Evolutionary conservation across 164 flowering plant species (phyloP).

Genomic region (Kingdonia uniflora): DNA sequence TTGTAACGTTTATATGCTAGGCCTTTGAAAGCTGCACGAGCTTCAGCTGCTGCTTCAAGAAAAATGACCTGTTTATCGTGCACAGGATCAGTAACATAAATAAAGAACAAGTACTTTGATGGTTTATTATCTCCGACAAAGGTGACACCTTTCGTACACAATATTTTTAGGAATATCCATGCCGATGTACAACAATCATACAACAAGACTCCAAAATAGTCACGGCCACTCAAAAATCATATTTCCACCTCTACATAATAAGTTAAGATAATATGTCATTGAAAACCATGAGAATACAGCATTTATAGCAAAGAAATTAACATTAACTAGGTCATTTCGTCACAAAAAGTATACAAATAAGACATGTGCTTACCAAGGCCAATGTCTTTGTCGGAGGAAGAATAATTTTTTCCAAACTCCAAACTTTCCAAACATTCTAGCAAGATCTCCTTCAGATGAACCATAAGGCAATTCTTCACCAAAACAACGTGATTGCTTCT

Average conservation of each 20-base stretch:
- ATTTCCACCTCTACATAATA: too few species aligned
- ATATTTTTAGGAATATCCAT: too few species aligned
- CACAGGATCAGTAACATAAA: neutral
- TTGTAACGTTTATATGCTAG: slow-evolving; percentile 80
- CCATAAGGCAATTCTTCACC: slow-evolving; percentile 89
- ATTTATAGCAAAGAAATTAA: too few species aligned
- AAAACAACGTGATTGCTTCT: slow-evolving; percentile 81
- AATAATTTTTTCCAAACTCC: slow-evolving; percentile 75
- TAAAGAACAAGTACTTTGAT: too few species aligned
- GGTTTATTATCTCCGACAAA: too few species aligned
- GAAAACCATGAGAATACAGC: too few species aligned
- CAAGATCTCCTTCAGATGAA: slow-evolving; percentile 72
- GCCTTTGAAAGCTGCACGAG: slow-evolving; percentile 74
- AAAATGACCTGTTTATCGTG: slow-evolving; percentile 49
- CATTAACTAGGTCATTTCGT: too few species aligned
- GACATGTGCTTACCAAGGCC: slow-evolving; percentile 58
- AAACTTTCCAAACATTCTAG: slow-evolving; percentile 71
- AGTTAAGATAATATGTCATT: too few species aligned
- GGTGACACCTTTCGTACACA: too few species aligned
- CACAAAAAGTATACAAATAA: slow-evolving; percentile 7
- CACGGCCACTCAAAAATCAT: too few species aligned
- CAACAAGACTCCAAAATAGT: too few species aligned
- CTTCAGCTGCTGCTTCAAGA: slow-evolving; percentile 72
- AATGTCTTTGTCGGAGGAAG: slow-evolving; percentile 81
- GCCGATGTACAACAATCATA: too few species aligned